These are phyloP conservation scores for Echinosphaeria canescens DNA, from an alignment of 2,329 filamentous ascomycete species.

Conservation along the genomic window DNA sequence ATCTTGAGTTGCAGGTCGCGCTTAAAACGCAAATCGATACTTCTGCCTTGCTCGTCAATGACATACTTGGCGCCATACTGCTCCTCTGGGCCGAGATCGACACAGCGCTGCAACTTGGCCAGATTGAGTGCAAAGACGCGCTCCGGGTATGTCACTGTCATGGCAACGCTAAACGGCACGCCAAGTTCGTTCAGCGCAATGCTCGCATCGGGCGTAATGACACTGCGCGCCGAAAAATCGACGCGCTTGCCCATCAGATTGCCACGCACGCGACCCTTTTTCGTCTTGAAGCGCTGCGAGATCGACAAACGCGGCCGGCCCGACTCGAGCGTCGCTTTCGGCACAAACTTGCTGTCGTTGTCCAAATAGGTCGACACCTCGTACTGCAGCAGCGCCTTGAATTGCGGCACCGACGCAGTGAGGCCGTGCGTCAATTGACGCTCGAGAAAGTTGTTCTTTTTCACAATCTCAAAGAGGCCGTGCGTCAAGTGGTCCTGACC, in stretches of 20 bases:
- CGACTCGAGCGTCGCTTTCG: conserved; percentile 89
- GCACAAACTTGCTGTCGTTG: conserved; percentile 93
- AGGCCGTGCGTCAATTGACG: too few relatives aligned
- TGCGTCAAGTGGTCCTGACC: too few relatives aligned
- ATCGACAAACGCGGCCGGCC: conserved; percentile 94
- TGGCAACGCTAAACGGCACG: conserved; percentile 82
- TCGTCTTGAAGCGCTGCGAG: conserved; percentile 92
- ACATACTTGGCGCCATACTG: conserved; percentile 96
- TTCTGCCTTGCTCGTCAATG: conserved; percentile 77
- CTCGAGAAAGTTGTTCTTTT: too few relatives aligned
- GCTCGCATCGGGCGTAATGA: conserved; percentile 98
- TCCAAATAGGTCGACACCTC: conserved; percentile 99
- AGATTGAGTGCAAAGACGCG: conserved; percentile 98
- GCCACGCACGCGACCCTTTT: conserved; percentile 91
- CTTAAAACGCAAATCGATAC: conserved; percentile 88
- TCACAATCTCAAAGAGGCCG: too few relatives aligned
- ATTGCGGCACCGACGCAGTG: too few relatives aligned
- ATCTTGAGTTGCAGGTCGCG: conserved; percentile 80
- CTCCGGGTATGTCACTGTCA: conserved; percentile 87
- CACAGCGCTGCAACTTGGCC: conserved; percentile 67
- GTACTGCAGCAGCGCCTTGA: conserved; percentile 82
- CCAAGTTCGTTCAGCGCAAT: conserved; percentile 93
- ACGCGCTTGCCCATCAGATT: conserved; percentile 99
- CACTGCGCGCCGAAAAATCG: conserved; percentile 96
- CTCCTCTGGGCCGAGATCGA: conserved; percentile 84